A percentile compares a stretch with the other conserved stretches of the same genome.
phyloP scores from a whole-genome alignment of 1,139 yeast genomes.

The Kodamaea plutei region DNA sequence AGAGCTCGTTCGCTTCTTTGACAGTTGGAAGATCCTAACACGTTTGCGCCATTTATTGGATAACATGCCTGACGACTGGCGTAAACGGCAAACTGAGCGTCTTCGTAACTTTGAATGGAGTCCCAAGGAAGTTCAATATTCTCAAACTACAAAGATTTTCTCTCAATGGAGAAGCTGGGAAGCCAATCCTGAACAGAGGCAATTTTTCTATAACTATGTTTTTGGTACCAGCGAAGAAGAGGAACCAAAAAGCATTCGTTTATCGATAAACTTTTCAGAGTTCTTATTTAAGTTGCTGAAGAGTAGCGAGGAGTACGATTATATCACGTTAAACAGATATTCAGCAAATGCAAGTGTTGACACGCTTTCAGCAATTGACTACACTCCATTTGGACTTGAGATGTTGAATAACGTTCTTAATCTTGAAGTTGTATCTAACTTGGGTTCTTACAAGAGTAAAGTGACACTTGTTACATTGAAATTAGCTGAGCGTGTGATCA shows the following conservation, averaged over 20 bases:
- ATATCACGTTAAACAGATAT: constrained; percentile 9
- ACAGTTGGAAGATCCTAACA: constrained; percentile 83
- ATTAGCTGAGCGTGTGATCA: constrained; percentile 5
- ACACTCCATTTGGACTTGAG: constrained; percentile 11
- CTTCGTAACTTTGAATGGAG: constrained; percentile 25
- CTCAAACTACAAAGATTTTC: constrained; percentile 55
- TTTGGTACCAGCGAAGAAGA: constrained; percentile 20
- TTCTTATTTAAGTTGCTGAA: constrained; percentile 8
- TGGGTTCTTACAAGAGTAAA: constrained; percentile 22
- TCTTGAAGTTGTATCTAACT: constrained; percentile 17
- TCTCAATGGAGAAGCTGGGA: constrained; percentile 95
- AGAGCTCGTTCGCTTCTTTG: constrained; percentile 73
- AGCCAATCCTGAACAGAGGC: constrained; percentile 43
- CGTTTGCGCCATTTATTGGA: constrained; percentile 70
- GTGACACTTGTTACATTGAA: constrained; percentile 18
- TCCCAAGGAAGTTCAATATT: constrained; percentile 51
- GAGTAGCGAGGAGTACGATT: constrained; percentile 13
- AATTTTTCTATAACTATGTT: constrained; percentile 47
- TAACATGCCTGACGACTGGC: constrained; percentile 57
- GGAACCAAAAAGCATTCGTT: constrained; percentile 1
- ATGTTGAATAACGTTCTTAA: constrained; percentile 10
- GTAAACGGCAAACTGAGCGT: constrained; percentile 18
- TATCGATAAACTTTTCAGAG: constrained; percentile 7
- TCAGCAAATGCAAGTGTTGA: not conserved
- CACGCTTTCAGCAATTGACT: constrained; percentile 7